Base-by-base conservation (phyloP, 352 stramenopile species). In the Phytophthora idaei region DNA sequence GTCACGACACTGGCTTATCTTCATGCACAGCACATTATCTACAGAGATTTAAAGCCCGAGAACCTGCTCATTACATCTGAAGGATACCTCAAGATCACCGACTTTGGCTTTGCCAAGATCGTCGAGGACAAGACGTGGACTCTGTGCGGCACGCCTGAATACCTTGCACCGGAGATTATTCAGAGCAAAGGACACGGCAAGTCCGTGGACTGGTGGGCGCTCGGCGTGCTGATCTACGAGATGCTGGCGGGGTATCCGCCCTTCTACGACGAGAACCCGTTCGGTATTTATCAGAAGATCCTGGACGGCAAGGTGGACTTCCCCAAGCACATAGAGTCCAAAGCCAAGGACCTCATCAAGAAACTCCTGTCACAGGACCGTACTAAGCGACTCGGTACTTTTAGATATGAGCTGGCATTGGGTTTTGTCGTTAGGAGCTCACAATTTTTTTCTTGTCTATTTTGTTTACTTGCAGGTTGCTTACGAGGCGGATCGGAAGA, bases 281-380 rank as follows among this genome's bases (percentile, higher is more conserved):
- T 98, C 61, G 90, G 90, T 15, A 97, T 98, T 64, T 98, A 98
- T 71, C 91, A 98, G 55, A 97, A 97, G 69, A 98, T 98, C 55
- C 65, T 98, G 31, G 90, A 93, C 56, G 91, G 87, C 45, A 93
- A 92, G 55, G 87, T 98, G 14, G 90, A 97, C 42, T 96, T 94
- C 63, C 93, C 93, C 29, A 89, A 87, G 62, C 82, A 97, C 75
- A 89, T 98, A 57, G 91, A 97, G 65, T 76, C 74, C 57, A 96
- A 96, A 61, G 89, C 90, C 29, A 95, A 94, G 74, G 89, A 97
- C 57, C 71, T 97, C 41, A 95, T 98, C 63, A 97, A 97, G 71
- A 96, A 96, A 54, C 74, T 98, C 21, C 71, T 98, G 4, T 90
- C 84, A 7, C 81, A 95, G 53, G 93, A 97, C 65, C 81, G 88